A percentile compares a stretch with the other conserved stretches of the same genome.
Evolutionary conservation across 495 filamentous ascomycete species (phyloP).

Genomic region (Thozetella sp.): DNA sequence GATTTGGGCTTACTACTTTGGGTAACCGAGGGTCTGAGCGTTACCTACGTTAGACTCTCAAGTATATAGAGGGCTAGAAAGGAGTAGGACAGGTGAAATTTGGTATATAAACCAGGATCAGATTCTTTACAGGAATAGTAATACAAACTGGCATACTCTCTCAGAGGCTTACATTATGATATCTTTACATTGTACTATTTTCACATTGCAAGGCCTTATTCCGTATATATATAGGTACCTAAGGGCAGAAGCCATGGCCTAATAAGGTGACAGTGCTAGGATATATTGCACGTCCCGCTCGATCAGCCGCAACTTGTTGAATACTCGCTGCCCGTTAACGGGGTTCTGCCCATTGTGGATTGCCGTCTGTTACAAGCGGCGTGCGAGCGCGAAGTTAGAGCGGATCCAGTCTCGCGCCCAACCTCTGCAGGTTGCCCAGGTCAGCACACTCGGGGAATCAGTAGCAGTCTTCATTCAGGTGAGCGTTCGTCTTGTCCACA

Average conservation of each 20-base stretch:
- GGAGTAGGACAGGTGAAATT: too few species aligned
- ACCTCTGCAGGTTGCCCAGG: not conserved
- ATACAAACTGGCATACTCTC: too few species aligned
- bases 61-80: too few species aligned
- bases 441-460: not conserved
- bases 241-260: not conserved
- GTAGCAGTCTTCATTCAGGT: constrained; percentile 2
- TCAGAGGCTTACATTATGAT: too few species aligned
- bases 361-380: constrained; percentile 2
- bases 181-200: too few species aligned
- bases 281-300: constrained; percentile 5
- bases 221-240: not conserved
- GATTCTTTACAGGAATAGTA: too few species aligned
- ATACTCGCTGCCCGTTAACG: constrained; percentile 1
- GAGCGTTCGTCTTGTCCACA: not conserved
- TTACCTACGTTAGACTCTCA: too few species aligned
- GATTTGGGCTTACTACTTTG: too few species aligned
- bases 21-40: too few species aligned
- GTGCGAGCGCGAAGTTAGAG: not conserved
- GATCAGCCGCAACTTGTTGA: constrained; percentile 8
- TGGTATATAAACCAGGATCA: too few species aligned
- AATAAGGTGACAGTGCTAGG: constrained; percentile 1
- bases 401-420: constrained; percentile 3
- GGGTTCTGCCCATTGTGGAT: constrained; percentile 2
- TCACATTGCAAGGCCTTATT: too few species aligned